A percentile compares a stretch with the other conserved stretches of the same genome.
phyloP scores from a whole-genome alignment of 2,329 filamentous ascomycete genomes.

The Sporothrix pallida region DNA sequence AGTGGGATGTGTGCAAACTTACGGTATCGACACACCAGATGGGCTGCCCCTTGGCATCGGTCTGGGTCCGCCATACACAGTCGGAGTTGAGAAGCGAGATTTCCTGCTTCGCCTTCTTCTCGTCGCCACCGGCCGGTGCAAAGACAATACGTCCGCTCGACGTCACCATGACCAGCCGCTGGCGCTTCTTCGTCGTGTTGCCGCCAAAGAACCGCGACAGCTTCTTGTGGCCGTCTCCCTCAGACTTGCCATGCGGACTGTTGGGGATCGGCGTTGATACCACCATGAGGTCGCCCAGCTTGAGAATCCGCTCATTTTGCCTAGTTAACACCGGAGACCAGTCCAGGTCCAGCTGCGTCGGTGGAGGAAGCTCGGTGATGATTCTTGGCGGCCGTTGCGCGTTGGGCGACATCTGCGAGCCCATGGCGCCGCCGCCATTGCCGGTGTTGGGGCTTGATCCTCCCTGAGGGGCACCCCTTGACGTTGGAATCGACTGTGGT shows the following conservation, averaged over 20 bases:
- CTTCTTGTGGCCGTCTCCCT: conserved; percentile 77
- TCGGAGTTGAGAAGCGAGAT: conserved; percentile 80
- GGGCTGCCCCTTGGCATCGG: conserved; percentile 84
- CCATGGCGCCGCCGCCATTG: background rate
- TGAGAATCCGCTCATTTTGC: conserved; percentile 91
- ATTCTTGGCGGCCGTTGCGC: conserved; percentile 73
- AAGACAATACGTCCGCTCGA: conserved; percentile 88
- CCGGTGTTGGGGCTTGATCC: conserved; percentile 12
- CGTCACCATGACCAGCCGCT: conserved; percentile 92
- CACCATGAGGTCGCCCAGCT: conserved; percentile 89
- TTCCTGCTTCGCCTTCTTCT: conserved; percentile 93
- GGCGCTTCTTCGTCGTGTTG: conserved; percentile 87
- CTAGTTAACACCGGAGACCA: conserved; percentile 95
- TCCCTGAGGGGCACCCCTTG: conserved; percentile 42
- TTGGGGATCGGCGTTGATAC: conserved; percentile 77
- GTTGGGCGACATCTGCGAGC: conserved; percentile 41
- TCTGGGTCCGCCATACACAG: conserved; percentile 77
- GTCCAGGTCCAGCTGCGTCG: conserved; percentile 94
- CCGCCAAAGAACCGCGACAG: conserved; percentile 93
- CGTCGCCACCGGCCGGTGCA: conserved; percentile 88
- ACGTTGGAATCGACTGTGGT: conserved; percentile 42
- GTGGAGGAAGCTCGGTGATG: conserved; percentile 95
- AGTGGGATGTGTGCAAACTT: too few species aligned
- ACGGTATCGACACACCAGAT: conserved; percentile 94
- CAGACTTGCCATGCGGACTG: conserved; percentile 72